These are phyloP conservation scores for Akanthomyces lecanii DNA, from an alignment of 2,329 filamentous ascomycete species.

Conservation along the genomic window DNA sequence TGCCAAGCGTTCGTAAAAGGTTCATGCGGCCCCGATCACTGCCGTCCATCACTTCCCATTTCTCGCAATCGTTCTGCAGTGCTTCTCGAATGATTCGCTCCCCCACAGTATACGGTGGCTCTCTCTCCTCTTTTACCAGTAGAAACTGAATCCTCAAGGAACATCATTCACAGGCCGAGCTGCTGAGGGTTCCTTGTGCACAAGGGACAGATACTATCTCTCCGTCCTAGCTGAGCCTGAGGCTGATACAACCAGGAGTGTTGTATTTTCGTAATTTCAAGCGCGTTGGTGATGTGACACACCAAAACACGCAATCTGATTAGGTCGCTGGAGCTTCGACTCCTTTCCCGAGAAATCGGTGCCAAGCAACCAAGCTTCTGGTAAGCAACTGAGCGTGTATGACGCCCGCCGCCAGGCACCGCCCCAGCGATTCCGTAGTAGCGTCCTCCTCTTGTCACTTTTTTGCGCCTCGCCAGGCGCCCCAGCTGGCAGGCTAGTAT, in stretches of 20 bases:
- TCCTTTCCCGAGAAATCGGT: neutral
- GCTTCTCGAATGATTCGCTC: neutral
- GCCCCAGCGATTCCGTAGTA: neutral
- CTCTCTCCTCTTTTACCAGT: neutral
- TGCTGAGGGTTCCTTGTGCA: neutral
- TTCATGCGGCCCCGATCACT: neutral
- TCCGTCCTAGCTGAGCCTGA: neutral
- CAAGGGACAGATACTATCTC: neutral
- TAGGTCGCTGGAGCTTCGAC: neutral
- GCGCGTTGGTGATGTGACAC: neutral
- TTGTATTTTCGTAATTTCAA: neutral
- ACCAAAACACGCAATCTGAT: neutral
- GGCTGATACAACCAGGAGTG: neutral
- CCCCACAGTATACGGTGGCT: neutral
- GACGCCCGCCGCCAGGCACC: neutral
- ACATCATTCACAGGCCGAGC: too few species aligned
- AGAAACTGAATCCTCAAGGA: neutral
- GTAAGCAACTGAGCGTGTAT: neutral
- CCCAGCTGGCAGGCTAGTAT: constrained; percentile 3
- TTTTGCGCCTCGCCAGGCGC: neutral
- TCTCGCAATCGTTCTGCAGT: neutral
- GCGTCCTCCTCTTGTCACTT: neutral
- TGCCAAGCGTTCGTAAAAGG: neutral
- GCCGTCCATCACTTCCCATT: neutral
- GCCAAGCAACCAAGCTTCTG: neutral